These are phyloP conservation scores for Solanum chacoense DNA, from an alignment of 305 asterid genomes.

Conservation along the genomic window DNA sequence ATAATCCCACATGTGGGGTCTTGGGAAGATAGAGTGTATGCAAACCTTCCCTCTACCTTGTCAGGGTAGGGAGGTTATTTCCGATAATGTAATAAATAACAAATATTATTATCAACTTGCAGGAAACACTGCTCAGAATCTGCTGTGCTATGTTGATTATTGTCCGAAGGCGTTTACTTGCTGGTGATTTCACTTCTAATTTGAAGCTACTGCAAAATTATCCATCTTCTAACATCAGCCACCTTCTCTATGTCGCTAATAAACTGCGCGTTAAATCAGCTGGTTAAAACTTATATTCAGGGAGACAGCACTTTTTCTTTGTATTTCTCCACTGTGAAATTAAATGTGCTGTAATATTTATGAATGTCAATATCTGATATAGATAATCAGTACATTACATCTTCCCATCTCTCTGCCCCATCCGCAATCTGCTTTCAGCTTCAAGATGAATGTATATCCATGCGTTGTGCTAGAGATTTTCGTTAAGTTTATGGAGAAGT, in stretches of 20 bases:
- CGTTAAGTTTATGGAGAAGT: not conserved
- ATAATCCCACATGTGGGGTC: not conserved
- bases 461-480: not conserved
- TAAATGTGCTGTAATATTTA: not conserved
- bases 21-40: no score
- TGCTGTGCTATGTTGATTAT: constrained; percentile 92
- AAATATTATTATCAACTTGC: constrained; percentile 9
- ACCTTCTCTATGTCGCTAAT: constrained; percentile 83
- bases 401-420: not conserved
- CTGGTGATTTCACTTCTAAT: constrained; percentile 89
- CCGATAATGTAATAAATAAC: not conserved
- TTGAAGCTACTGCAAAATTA: constrained; percentile 80
- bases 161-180: constrained; percentile 77
- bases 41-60: not conserved
- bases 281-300: not conserved
- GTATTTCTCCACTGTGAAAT: not conserved
- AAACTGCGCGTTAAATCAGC: constrained; percentile 39
- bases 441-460: not conserved
- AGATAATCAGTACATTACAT: not conserved
- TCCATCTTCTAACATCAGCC: constrained; percentile 78
- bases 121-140: constrained; percentile 77
- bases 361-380: not conserved
- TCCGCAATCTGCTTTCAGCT: not conserved
- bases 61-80: not conserved
- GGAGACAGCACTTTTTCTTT: not conserved